Base-by-base conservation (phyloP, 2,329 filamentous ascomycete genomes). In the Tolypocladium tropicale region DNA sequence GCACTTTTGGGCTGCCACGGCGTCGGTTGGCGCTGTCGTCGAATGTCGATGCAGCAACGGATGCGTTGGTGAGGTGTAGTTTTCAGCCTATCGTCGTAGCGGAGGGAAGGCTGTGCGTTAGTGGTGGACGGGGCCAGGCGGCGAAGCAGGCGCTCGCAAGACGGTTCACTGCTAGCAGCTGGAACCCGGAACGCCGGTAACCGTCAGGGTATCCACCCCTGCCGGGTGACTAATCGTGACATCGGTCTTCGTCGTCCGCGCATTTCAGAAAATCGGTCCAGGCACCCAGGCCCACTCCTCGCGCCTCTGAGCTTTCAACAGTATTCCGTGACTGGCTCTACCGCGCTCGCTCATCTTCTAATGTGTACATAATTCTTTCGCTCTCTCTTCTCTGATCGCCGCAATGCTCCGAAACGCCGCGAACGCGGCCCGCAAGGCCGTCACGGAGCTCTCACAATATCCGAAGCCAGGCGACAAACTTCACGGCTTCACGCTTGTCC, bases 401-500 rank as follows among this genome's bases (percentile, higher is more conserved):
- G 70, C 56, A 56, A 82, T 82, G 80, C 68, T 81, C 63, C 78
- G 78, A 60, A 80, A 78, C 59, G 76, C 76, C 39, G 74, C 78
- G 56, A 77, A 74, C 49, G 73, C 76, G 54, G 76, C 78, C 53
- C 78, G 76, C 64, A 82, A 76, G 63, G 87, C 89, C 53, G 83
- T 93, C 51, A 90, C 89, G 21, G 87, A 90, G 67, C 78, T 94
- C 61, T 81, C 85, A 54, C 83, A 82, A 64, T 88, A 88, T 63
- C 91, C 92, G 6, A 85, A 83, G 59, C 81, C 88, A 1, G 94
- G 94, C 67, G 86, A 93, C 68, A 87, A 89, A 73, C 81, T 97
- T 43, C 89, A 97, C 71, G 94, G 94, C 66, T 99, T 99, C 75
- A 96, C 92, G 0, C 77, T 99, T 55, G 78, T 92, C 66, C 84